Base-by-base conservation (phyloP, 2,329 filamentous ascomycete species). In the Periglandula ipomoeae region DNA sequence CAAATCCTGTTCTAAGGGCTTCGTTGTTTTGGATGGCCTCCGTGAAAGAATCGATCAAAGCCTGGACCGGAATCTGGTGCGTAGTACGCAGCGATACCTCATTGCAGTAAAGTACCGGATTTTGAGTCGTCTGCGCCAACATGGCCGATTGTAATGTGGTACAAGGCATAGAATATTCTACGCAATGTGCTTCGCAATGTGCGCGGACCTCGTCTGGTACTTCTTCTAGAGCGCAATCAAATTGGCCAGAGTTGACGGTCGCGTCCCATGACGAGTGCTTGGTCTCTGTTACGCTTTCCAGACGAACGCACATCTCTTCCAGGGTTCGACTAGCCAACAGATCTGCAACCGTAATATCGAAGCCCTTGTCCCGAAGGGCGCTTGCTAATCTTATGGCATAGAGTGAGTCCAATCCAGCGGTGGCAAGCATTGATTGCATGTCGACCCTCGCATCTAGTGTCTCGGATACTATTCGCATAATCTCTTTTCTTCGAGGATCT, bases 101-200 rank as follows among this genome's bases (percentile, higher is more conserved):
- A 56, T 95, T 96, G 66, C 84, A 86, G 60, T 96, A 95, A 7
- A 82, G 74, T 42, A 65, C 67, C 2, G 71, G 54, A 51, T 82
- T 71, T 17, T 69, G 71, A 3, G 73, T 65, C 1, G 87, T 90
- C 66, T 95, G 88, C 0, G 79, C 73, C 15, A 95, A 72, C 88
- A 95, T 94, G 2, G 87, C 82, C 17, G 76, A 69, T 58, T 96
- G 90, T 9, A 93, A 71, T 13, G 82, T 75, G 4, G 83, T 90
- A 61, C 87, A 93, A 4, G 75, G 74, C 17, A 75, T 44, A 13
- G 19, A 8, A 17, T 39, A 47, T 38, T 52, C 47, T 9, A 50
- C 35, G 6, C 37, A n/a, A 17, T 20, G 11, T 30, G 17, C 22
- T 6, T 22, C 11, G 10, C 8, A 20, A 17, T 17, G 5, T 3